Evolutionary conservation across 805 yeast genomes (phyloP).

Genomic region (Wickerhamomyces mucosus): DNA sequence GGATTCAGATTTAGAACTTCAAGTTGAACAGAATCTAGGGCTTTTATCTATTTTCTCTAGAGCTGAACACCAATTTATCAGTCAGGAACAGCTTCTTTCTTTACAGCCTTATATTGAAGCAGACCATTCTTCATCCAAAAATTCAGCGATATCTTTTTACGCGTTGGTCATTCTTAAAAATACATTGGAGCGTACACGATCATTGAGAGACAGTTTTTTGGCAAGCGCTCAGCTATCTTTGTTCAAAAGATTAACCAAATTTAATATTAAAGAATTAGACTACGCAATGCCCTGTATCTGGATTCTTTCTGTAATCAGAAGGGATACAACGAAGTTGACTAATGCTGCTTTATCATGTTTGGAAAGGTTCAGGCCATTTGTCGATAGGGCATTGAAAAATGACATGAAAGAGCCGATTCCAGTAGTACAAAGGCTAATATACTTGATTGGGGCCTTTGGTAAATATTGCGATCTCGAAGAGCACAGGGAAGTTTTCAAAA

Average conservation of each 20-base stretch:
- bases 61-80: constrained; percentile 41
- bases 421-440: constrained; percentile 46
- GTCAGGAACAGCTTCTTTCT: constrained; percentile 56
- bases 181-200: constrained; percentile 32
- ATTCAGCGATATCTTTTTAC: constrained; percentile 32
- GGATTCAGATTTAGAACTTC: constrained; percentile 16
- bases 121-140: constrained; percentile 29
- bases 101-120: constrained; percentile 57
- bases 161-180: constrained; percentile 46
- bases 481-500: constrained; percentile 29
- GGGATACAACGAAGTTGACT: constrained; percentile 39
- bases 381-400: constrained; percentile 21
- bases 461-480: constrained; percentile 54
- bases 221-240: constrained; percentile 40
- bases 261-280: constrained; percentile 50
- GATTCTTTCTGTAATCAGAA: constrained; percentile 38
- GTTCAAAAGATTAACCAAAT: constrained; percentile 48
- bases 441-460: constrained; percentile 63
- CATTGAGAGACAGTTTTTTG: constrained; percentile 43
- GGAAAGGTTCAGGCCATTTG: constrained; percentile 37
- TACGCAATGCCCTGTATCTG: constrained; percentile 68
- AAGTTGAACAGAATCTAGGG: constrained; percentile 31
- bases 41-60: constrained; percentile 49
- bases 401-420: constrained; percentile 27
- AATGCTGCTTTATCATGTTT: constrained; percentile 60